Percentiles rank a stretch among this genome's conserved stretches.
These are phyloP conservation scores for Trichosporon sp. DNA, from an alignment of 1,284 basidiomycete species.

Conservation along the genomic window DNA sequence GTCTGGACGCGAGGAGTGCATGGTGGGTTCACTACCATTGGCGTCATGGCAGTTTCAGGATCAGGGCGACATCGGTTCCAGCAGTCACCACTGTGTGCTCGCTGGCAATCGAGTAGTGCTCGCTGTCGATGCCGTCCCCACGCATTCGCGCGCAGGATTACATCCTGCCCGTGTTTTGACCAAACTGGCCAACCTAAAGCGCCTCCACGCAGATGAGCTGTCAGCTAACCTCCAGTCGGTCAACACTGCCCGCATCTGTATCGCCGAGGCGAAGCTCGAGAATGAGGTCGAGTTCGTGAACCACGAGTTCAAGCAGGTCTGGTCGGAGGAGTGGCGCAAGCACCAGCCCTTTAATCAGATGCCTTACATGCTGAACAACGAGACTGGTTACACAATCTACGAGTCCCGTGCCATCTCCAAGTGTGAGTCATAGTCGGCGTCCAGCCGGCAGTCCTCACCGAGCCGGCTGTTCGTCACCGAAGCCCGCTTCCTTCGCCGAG, in stretches of 20 bases:
- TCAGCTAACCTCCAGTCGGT: conserved; percentile 1
- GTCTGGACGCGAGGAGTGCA: not conserved
- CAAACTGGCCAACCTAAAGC: too few species aligned
- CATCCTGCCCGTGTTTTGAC: too few species aligned
- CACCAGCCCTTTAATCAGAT: conserved; percentile 69
- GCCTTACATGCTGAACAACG: conserved; percentile 63
- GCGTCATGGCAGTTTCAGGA: not conserved
- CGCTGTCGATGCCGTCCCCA: not conserved
- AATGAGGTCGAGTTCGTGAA: conserved; percentile 39
- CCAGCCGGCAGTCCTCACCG: too few species aligned
- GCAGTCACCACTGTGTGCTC: not conserved
- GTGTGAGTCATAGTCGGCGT: conserved; percentile 43
- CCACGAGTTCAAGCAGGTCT: conserved; percentile 58
- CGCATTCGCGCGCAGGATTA: too few species aligned
- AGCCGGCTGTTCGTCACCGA: conserved; percentile 48
- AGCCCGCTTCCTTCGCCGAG: not conserved
- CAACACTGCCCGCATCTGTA: conserved; percentile 8
- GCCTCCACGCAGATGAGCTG: not conserved
- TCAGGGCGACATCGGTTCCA: not conserved
- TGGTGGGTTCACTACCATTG: not conserved
- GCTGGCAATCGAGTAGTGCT: not conserved
- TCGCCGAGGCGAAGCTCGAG: not conserved
- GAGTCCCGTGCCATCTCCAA: conserved; percentile 64
- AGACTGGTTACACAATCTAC: conserved; percentile 49
- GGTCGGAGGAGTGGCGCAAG: conserved; percentile 57